These are phyloP conservation scores for Chalciporus piperatus DNA, from an alignment of 768 basidiomycete genomes.

Conservation along the genomic window DNA sequence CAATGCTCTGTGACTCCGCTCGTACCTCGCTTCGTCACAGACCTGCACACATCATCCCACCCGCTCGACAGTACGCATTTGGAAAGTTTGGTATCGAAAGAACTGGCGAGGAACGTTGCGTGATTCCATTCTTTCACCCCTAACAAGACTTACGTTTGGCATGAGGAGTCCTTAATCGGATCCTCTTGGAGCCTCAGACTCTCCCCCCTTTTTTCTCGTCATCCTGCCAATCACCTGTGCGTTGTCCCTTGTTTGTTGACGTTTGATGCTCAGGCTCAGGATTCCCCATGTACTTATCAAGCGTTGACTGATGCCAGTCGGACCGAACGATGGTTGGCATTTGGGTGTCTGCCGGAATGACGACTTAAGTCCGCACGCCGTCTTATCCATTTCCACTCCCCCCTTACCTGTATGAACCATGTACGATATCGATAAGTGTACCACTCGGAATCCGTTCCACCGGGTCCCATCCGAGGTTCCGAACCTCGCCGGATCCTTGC, in stretches of 20 bases:
- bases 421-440: background rate
- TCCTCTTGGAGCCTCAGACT: background rate
- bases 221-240: background rate
- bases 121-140: background rate
- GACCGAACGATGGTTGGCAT: background rate
- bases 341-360: background rate
- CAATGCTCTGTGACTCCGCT: background rate
- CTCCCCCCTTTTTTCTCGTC: background rate
- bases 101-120: background rate
- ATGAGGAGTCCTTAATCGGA: background rate
- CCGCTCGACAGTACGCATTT: slow-evolving; percentile 17
- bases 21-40: no score
- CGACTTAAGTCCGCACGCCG: background rate
- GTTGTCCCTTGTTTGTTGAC: background rate
- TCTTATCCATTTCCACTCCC: background rate
- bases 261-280: background rate
- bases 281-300: background rate
- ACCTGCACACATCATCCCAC: background rate
- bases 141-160: background rate
- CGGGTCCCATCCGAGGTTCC: background rate
- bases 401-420: background rate
- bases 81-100: slow-evolving; percentile 29
- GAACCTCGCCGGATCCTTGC: background rate
- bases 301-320: background rate
- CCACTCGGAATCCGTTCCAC: background rate